Evolutionary conservation across 1,284 basidiomycete species (phyloP).

Genomic region (Apiotrichum akiyoshidainum): DNA sequence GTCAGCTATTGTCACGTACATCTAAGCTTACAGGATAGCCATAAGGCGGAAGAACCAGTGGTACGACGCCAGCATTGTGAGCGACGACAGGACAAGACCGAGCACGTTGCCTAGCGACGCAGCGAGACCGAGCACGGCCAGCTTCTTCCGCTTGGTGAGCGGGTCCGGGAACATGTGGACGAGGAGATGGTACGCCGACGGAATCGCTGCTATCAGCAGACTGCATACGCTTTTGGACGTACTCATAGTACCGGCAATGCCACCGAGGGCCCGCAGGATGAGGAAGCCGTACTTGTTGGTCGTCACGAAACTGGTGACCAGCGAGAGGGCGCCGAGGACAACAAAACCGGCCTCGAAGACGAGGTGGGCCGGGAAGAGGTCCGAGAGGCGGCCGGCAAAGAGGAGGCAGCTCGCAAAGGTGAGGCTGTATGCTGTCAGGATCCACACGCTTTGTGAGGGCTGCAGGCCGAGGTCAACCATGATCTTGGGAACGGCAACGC

Average conservation of each 20-base stretch:
- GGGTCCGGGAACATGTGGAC: slow-evolving; percentile 46
- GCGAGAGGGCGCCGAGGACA: slow-evolving; percentile 32
- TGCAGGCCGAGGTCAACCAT: slow-evolving; percentile 27
- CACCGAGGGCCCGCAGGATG: slow-evolving; percentile 44
- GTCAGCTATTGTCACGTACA: background rate
- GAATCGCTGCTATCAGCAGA: slow-evolving; percentile 1
- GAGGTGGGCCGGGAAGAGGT: slow-evolving; percentile 41
- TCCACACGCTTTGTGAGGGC: slow-evolving; percentile 38
- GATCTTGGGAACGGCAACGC: slow-evolving; percentile 37
- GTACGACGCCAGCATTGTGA: slow-evolving; percentile 37
- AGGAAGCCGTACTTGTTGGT: slow-evolving; percentile 48
- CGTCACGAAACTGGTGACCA: slow-evolving; percentile 43
- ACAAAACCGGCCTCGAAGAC: slow-evolving; percentile 43
- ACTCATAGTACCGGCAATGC: slow-evolving; percentile 29
- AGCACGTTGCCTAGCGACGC: slow-evolving; percentile 38
- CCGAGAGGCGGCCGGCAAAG: slow-evolving; percentile 40
- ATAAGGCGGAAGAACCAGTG: slow-evolving; percentile 47
- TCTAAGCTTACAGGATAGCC: slow-evolving; percentile 22
- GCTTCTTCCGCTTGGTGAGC: slow-evolving; percentile 34
- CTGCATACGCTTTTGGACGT: background rate
- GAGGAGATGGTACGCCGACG: slow-evolving; percentile 22
- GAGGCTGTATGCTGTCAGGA: slow-evolving; percentile 40
- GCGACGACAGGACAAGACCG: slow-evolving; percentile 34
- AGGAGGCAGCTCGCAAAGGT: slow-evolving; percentile 42
- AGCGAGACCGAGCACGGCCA: slow-evolving; percentile 31